A percentile compares a stretch with the other conserved stretches of the same genome.
phyloP scores from a whole-genome alignment of 176 grass and related monocot species.

The Pontederia paniculata region DNA sequence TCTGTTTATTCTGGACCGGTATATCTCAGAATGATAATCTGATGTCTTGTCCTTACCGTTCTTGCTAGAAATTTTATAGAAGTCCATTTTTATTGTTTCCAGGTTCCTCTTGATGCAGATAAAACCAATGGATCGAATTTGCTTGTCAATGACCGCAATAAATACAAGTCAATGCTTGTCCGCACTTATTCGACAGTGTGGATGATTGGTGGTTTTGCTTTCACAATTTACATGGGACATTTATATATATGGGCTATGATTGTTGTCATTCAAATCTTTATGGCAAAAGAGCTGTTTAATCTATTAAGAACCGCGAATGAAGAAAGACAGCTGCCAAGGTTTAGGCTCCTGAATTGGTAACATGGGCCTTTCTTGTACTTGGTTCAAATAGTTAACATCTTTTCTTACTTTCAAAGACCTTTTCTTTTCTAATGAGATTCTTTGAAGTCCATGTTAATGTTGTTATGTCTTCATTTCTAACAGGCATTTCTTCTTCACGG shows the following conservation, averaged over 20 bases:
- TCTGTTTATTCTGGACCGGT: not conserved
- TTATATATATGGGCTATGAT: conserved; percentile 98
- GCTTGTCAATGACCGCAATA: conserved; percentile 82
- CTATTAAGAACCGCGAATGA: conserved; percentile 76
- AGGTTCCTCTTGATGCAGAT: conserved; percentile 56
- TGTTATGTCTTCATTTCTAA: conserved; percentile 7
- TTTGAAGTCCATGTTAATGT: not conserved
- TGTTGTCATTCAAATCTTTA: conserved; percentile 95
- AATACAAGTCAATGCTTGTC: conserved; percentile 98
- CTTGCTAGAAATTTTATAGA: conserved; percentile 4
- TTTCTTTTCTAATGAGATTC: not conserved
- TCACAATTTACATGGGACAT: conserved; percentile 86
- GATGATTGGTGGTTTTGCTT: conserved; percentile 78
- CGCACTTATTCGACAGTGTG: conserved; percentile 92
- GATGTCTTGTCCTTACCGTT: not conserved
- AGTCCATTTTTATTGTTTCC: conserved; percentile 10
- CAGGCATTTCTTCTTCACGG: conserved; percentile 99
- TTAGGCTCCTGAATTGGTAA: conserved; percentile 94
- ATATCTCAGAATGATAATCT: not conserved
- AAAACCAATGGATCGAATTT: conserved; percentile 54
- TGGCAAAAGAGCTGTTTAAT: conserved; percentile 95
- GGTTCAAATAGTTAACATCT: conserved; percentile 1
- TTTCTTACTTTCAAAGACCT: not conserved
- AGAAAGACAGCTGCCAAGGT: conserved; percentile 83
- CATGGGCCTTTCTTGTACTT: conserved; percentile 5